Conservation (phyloP, 371 early-diverging fungal genomes). For the Mortierella sp. region DNA sequence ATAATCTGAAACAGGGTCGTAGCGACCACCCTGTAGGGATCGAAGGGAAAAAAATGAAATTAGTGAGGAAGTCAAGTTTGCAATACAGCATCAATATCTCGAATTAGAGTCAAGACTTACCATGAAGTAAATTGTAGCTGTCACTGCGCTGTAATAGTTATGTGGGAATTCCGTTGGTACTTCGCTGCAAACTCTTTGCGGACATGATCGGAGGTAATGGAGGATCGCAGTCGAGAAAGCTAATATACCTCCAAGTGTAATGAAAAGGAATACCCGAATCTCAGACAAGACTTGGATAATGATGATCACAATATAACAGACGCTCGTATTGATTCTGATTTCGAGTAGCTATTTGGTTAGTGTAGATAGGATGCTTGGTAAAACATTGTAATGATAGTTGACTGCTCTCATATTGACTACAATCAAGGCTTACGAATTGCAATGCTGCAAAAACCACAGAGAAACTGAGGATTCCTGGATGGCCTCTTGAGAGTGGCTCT, state of each 20-base stretch:
- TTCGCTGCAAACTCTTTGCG: too few relatives aligned
- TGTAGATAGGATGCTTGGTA: too few relatives aligned
- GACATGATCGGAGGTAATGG: constrained; percentile 20
- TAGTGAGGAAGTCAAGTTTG: too few relatives aligned
- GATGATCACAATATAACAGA: constrained; percentile 30
- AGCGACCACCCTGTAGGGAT: constrained; percentile 20
- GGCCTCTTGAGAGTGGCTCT: not conserved
- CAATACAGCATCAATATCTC: too few relatives aligned
- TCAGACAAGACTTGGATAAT: constrained; percentile 11
- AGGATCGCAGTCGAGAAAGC: constrained; percentile 24
- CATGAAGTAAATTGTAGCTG: too few relatives aligned
- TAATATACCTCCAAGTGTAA: constrained; percentile 14
- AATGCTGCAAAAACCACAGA: constrained; percentile 13
- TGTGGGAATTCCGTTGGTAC: too few relatives aligned
- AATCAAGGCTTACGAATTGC: constrained; percentile 28
- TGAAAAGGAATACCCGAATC: constrained; percentile 27
- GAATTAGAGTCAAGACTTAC: too few relatives aligned
- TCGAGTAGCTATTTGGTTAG: constrained; percentile 31
- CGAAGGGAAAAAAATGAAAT: too few relatives aligned
- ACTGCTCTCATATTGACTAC: too few relatives aligned
- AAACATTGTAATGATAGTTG: too few relatives aligned
- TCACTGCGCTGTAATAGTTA: too few relatives aligned
- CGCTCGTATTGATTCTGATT: constrained; percentile 22
- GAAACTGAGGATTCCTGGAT: constrained; percentile 18
- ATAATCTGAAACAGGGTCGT: constrained; percentile 12